These are phyloP conservation scores for Aspergillus sp. DNA, from an alignment of 2,329 filamentous ascomycete genomes.

Conservation along the genomic window DNA sequence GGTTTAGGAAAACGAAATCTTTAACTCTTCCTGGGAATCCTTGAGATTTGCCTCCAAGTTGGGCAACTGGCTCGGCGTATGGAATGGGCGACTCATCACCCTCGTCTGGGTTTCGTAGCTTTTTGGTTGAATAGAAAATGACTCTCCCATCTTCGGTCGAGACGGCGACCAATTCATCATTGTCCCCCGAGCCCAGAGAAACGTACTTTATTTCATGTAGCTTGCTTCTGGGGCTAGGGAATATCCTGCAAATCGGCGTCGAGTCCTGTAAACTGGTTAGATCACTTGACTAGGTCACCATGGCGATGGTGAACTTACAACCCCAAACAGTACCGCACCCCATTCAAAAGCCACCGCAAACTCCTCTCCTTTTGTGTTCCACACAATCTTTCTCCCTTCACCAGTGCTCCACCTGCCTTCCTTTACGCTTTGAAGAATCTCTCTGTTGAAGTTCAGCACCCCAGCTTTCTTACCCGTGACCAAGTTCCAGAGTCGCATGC, in stretches of 20 bases:
- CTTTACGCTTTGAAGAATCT: conserved; percentile 71
- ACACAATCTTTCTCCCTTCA: conserved; percentile 78
- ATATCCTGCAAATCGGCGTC: conserved; percentile 71
- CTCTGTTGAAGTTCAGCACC: conserved; percentile 78
- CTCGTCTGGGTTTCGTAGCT: conserved; percentile 39
- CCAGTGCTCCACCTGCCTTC: conserved; percentile 76
- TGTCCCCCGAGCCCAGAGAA: conserved; percentile 46
- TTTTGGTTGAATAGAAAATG: conserved; percentile 73
- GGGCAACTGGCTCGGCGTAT: conserved; percentile 62
- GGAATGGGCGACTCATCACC: conserved; percentile 58
- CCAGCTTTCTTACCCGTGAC: conserved; percentile 95
- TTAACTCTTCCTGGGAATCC: conserved; percentile 76
- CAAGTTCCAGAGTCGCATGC: conserved; percentile 93
- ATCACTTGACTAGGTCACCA: not conserved
- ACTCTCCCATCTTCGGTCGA: conserved; percentile 90
- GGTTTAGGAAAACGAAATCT: conserved; percentile 71
- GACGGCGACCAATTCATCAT: conserved; percentile 65
- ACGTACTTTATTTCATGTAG: conserved; percentile 80
- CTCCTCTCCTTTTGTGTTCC: conserved; percentile 75
- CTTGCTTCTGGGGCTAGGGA: conserved; percentile 70
- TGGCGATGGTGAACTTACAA: conserved; percentile 47
- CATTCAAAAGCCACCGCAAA: conserved; percentile 89
- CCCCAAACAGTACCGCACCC: conserved; percentile 79
- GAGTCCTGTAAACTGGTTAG: conserved; percentile 58
- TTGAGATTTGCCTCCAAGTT: conserved; percentile 71